phyloP scores from a whole-genome alignment of 805 yeast genomes.

The Spathaspora arborariae region DNA sequence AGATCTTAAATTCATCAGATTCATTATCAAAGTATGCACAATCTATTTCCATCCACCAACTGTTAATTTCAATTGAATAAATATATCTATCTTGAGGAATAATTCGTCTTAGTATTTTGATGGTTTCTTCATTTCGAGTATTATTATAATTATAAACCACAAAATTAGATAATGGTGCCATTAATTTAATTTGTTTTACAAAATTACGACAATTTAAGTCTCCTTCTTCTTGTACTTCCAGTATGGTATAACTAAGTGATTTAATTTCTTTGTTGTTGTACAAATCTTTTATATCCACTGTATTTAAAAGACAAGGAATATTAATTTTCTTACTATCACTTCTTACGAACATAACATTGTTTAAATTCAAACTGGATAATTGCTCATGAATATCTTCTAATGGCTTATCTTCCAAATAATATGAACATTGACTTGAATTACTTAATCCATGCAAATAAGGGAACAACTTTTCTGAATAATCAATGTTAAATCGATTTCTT shows the following conservation, averaged over 20 bases:
- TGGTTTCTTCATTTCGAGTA: slow-evolving; percentile 6
- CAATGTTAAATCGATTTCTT: neutral
- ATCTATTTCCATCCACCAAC: slow-evolving; percentile 6
- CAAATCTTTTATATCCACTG: slow-evolving; percentile 7
- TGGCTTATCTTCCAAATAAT: slow-evolving; percentile 12
- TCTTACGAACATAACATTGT: slow-evolving; percentile 15
- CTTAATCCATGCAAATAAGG: slow-evolving; percentile 35
- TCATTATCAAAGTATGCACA: slow-evolving; percentile 4
- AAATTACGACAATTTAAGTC: slow-evolving; percentile 28
- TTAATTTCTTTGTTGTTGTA: neutral
- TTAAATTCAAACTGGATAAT: neutral
- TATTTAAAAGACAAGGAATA: slow-evolving; percentile 7
- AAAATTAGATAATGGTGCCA: slow-evolving; percentile 31
- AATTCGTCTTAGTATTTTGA: neutral
- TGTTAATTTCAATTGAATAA: slow-evolving; percentile 6
- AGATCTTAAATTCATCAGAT: slow-evolving; percentile 1
- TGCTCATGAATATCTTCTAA: neutral
- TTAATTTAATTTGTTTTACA: slow-evolving; percentile 23
- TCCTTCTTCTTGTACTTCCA: neutral
- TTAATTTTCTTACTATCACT: slow-evolving; percentile 1
- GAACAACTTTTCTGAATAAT: slow-evolving; percentile 15
- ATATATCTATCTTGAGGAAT: slow-evolving; percentile 1
- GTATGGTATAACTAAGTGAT: neutral
- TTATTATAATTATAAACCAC: slow-evolving; percentile 25
- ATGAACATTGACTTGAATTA: slow-evolving; percentile 23